Conservation (phyloP, 169 alveolate genomes). For the Perkinsus marinus region DNA sequence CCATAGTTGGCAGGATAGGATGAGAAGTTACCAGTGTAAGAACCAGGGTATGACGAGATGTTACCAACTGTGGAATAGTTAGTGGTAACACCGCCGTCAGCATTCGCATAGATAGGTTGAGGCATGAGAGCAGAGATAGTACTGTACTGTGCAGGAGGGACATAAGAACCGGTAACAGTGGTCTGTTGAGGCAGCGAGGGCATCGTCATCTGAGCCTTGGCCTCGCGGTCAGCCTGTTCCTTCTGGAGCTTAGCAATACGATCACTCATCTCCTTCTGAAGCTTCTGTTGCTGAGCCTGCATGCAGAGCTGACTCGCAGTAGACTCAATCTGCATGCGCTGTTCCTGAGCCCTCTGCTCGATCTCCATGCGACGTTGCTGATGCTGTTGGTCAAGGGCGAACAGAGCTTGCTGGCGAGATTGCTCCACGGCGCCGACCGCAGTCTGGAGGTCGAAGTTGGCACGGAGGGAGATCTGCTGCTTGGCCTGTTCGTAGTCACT, state of each 20-base stretch:
- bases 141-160: not conserved
- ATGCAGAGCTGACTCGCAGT: not conserved
- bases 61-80: not conserved
- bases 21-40: not conserved
- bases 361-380: not conserved
- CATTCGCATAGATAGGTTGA: not conserved
- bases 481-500: not conserved
- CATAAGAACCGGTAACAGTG: not conserved
- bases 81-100: not conserved
- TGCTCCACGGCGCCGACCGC: not conserved
- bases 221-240: not conserved
- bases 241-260: not conserved
- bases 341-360: not conserved
- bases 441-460: not conserved
- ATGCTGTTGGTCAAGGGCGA: not conserved
- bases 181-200: not conserved
- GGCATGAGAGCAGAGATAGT: not conserved
- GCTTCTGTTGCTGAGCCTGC: not conserved
- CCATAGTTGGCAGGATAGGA: not conserved
- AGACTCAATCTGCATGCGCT: not conserved
- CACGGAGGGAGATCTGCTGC: not conserved
- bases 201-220: not conserved
- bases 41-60: not conserved
- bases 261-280: not conserved
- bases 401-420: not conserved